Evolutionary conservation across 2,329 filamentous ascomycete species (phyloP).

Genomic region (Colletotrichum sublineola): DNA sequence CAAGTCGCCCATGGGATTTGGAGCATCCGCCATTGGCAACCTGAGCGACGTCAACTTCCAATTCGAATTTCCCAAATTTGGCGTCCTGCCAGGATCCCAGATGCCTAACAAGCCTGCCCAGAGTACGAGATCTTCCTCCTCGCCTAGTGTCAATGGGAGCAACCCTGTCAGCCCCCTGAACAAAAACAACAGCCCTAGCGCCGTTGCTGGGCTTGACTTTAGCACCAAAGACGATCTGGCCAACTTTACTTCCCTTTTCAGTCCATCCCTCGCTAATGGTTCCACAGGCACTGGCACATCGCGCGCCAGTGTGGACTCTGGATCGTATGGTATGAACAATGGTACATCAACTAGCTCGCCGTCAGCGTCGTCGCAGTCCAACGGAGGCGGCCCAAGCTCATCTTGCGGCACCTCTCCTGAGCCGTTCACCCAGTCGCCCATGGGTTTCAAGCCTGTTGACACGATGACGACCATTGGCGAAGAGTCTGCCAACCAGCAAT

Average conservation of each 20-base stretch:
- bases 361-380: constrained; percentile 72
- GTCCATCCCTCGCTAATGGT: constrained; percentile 62
- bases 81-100: constrained; percentile 71
- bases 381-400: constrained; percentile 69
- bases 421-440: constrained; percentile 78
- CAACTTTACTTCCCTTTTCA: constrained; percentile 71
- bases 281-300: constrained; percentile 57
- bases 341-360: constrained; percentile 74
- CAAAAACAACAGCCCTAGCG: constrained; percentile 50
- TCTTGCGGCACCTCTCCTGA: constrained; percentile 85
- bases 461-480: constrained; percentile 75
- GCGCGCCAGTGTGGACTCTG: constrained; percentile 65
- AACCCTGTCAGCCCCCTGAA: constrained; percentile 53
- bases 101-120: constrained; percentile 45
- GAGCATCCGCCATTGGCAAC: constrained; percentile 66
- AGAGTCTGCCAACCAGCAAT: constrained; percentile 61
- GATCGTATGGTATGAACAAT: constrained; percentile 59
- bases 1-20: constrained; percentile 60
- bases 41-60: constrained; percentile 85
- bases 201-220: constrained; percentile 47
- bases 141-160: constrained; percentile 44
- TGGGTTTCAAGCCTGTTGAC: constrained; percentile 73
- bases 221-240: constrained; percentile 63
- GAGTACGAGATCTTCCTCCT: constrained; percentile 28
- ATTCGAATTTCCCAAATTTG: constrained; percentile 97